Evolutionary conservation across 1,284 basidiomycete genomes (phyloP).

Genomic region (Fereydounia khargensis): DNA sequence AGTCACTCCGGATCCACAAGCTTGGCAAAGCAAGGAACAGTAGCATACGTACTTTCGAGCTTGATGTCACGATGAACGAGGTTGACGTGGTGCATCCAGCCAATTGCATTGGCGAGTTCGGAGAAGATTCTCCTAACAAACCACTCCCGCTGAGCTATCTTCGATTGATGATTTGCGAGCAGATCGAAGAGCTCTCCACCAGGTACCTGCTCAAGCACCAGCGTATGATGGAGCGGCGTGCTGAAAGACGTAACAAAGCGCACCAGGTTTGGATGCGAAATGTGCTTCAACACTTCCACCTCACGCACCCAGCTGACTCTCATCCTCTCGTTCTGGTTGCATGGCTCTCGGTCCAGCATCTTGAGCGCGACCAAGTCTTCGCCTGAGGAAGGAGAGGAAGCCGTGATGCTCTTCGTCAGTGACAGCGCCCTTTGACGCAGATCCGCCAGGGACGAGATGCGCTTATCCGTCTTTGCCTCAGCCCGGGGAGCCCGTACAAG

Average conservation of each 20-base stretch:
- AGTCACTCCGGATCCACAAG: too few relatives aligned
- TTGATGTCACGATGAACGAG: conserved; percentile 91
- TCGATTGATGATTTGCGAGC: conserved; percentile 68
- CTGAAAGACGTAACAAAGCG: conserved; percentile 73
- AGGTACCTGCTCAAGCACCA: conserved; percentile 73
- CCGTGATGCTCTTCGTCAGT: not conserved
- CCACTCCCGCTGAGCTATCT: conserved; percentile 62
- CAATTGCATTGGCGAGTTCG: conserved; percentile 76
- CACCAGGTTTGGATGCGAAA: conserved; percentile 80
- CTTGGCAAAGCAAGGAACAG: too few relatives aligned
- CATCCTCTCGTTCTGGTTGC: conserved; percentile 68
- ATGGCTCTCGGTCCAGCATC: conserved; percentile 68
- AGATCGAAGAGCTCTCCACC: conserved; percentile 81
- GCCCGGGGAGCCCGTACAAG: conserved; percentile 2
- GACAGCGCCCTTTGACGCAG: conserved; percentile 18
- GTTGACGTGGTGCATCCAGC: conserved; percentile 83
- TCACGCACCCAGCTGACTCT: conserved; percentile 80
- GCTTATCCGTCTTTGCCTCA: not conserved
- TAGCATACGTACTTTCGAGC: conserved; percentile 80
- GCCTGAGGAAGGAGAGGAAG: too few relatives aligned
- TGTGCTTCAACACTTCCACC: conserved; percentile 81
- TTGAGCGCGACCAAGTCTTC: conserved; percentile 87
- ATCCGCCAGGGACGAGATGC: conserved; percentile 15
- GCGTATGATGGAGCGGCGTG: conserved; percentile 72
- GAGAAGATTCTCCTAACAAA: conserved; percentile 73